Percentiles rank a stretch among this genome's conserved stretches.
Conservation (phyloP, 371 early-diverging fungal species). For the Haplosporangium sp. region DNA sequence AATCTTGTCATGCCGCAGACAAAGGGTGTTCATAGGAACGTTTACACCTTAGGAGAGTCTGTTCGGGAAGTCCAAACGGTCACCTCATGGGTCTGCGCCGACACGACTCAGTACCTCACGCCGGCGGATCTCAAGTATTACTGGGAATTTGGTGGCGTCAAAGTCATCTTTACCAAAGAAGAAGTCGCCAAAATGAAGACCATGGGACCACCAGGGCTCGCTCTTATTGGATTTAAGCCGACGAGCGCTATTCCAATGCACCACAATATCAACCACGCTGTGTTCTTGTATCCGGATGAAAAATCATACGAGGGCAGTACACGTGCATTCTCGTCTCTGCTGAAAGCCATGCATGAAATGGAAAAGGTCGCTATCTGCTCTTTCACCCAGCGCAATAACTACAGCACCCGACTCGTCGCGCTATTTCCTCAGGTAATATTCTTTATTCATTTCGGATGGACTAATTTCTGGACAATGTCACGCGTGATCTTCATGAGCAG, state of each 20-base stretch:
- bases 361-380: slow-evolving; percentile 71
- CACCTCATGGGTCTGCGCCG: slow-evolving; percentile 68
- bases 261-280: slow-evolving; percentile 70
- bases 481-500: neutral
- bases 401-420: slow-evolving; percentile 68
- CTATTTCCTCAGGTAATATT: slow-evolving; percentile 70
- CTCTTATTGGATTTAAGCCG: slow-evolving; percentile 75
- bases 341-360: slow-evolving; percentile 61
- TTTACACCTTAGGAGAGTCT: slow-evolving; percentile 63
- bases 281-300: slow-evolving; percentile 85
- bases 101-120: slow-evolving; percentile 63
- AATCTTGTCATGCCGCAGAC: slow-evolving; percentile 64
- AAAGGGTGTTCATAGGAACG: slow-evolving; percentile 56
- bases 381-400: slow-evolving; percentile 63
- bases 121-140: slow-evolving; percentile 62
- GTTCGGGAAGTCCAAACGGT: slow-evolving; percentile 63
- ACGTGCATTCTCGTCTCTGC: slow-evolving; percentile 71
- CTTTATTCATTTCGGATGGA: neutral
- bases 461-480: neutral
- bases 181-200: slow-evolving; percentile 47
- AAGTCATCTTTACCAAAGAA: slow-evolving; percentile 48
- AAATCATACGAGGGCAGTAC: slow-evolving; percentile 72
- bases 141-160: slow-evolving; percentile 52
- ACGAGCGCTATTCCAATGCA: slow-evolving; percentile 53
- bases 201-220: slow-evolving; percentile 60